Base-by-base conservation (phyloP, 1,139 yeast species). In the Scheffersomyces quercinus region DNA sequence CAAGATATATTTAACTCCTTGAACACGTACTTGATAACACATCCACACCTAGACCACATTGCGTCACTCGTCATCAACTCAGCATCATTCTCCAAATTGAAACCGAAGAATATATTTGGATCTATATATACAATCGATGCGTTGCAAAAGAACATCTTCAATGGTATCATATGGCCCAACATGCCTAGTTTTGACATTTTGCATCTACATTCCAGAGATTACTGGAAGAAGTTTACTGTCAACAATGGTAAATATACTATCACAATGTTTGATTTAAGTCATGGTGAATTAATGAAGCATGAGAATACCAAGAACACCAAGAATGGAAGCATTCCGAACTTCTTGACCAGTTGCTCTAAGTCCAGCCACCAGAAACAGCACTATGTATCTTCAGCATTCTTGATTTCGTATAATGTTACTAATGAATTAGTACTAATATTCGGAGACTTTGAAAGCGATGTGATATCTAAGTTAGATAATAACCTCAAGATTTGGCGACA, bases 31-130 rank as follows among this genome's bases (percentile, higher is more conserved):
- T 73, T 87, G 40, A 75, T 90, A 32, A 81, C 97, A 1, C 97
- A 90, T 64, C 82, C 95, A 0, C 97, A 90, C 62, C 60, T 89
- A 42, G 97, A 90, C 62, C 97, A 90, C 60, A 73, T 88, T 14
- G 64, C 78, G 4, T 88, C 86, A 1, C 59, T 89, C 41, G 80
- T 85, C 2, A 65, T 89, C 41, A 89, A 89, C 58, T 80, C 91
- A 4, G 88, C 96, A 0, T 74, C 79, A 7, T 79, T 81, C 44
- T 40, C 58, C 3, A 44, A 51, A 30, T 37, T 35, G 13, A 50
- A 53, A 29, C 53, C 64, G 30, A 78, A 79, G 54, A 54, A 55
- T 11, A 62, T 89, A 1, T 78, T 73, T 49, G 96, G 88, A 0
- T 65, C 82, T 5, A 52, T 60, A 0, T 64, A 69, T 28, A 83